A percentile compares a stretch with the other conserved stretches of the same genome.
Evolutionary conservation across 2,329 filamentous ascomycete species (phyloP).

Genomic region (Colletotrichum trifolii): DNA sequence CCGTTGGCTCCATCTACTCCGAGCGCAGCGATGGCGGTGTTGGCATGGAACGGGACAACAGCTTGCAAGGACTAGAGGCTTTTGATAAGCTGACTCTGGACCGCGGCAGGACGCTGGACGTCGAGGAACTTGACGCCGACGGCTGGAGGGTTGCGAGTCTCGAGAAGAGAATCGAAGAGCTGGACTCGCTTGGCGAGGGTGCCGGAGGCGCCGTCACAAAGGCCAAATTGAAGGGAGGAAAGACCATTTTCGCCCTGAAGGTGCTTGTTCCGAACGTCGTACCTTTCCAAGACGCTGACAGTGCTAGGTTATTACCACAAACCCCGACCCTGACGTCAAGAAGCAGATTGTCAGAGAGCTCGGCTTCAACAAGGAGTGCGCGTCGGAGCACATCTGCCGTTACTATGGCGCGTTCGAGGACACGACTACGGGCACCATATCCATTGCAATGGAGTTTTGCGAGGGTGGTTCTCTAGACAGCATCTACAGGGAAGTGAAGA

Average conservation of each 20-base stretch:
- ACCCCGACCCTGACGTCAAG: constrained; percentile 97
- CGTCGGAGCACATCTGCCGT: constrained; percentile 93
- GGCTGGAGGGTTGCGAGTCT: constrained; percentile 94
- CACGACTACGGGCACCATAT: constrained; percentile 94
- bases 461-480: constrained; percentile 96
- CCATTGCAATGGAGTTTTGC: constrained; percentile 99
- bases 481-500: constrained; percentile 97
- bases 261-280: constrained; percentile 57
- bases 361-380: constrained; percentile 97
- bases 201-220: constrained; percentile 95
- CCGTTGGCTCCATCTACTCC: constrained; percentile 86
- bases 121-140: constrained; percentile 94
- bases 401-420: constrained; percentile 99
- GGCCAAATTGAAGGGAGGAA: constrained; percentile 88
- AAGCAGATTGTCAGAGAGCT: constrained; percentile 97
- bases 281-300: constrained; percentile 1
- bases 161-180: constrained; percentile 86
- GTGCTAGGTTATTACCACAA: constrained; percentile 91
- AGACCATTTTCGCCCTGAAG: constrained; percentile 96
- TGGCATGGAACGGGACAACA: constrained; percentile 85
- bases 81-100: constrained; percentile 86
- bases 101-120: constrained; percentile 85
- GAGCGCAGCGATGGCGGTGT: constrained; percentile 80
- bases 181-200: constrained; percentile 92
- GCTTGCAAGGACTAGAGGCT: constrained; percentile 79